Conservation (phyloP, 345 rosid genomes). For the Salix suchowensis region DNA sequence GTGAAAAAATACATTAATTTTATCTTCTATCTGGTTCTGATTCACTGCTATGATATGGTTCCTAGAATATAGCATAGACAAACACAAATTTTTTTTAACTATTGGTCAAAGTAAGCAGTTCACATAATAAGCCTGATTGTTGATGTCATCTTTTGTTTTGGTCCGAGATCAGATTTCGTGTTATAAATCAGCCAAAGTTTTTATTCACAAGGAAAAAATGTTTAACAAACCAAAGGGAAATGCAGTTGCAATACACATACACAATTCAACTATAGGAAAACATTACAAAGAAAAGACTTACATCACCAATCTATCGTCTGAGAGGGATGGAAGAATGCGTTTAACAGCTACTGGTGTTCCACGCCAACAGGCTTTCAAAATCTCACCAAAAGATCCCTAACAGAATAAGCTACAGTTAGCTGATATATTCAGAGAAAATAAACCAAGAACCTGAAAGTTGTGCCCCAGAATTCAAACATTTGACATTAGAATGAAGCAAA, state of each 20-base stretch:
- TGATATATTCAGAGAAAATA: not conserved
- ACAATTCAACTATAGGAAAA: not conserved
- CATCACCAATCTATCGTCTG: constrained; percentile 98
- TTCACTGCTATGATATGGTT: constrained; percentile 4
- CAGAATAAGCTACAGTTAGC: constrained; percentile 26
- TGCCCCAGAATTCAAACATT: not conserved
- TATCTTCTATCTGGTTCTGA: constrained; percentile 2
- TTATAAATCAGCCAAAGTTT: not conserved
- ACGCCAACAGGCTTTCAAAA: constrained; percentile 89
- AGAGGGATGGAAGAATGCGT: constrained; percentile 95
- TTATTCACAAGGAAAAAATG: not conserved
- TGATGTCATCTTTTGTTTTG: not conserved
- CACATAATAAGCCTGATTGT: not conserved
- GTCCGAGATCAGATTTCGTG: not conserved
- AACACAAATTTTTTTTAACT: not conserved
- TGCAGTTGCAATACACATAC: not conserved
- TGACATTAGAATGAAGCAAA: not conserved
- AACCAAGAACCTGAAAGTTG: not conserved
- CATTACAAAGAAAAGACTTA: constrained; percentile 32
- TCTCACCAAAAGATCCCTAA: constrained; percentile 98
- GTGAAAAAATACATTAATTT: not conserved
- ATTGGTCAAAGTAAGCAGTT: not conserved
- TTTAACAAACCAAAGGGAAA: not conserved
- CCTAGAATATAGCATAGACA: not conserved
- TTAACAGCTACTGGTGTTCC: constrained; percentile 98